Evolutionary conservation across 1,284 basidiomycete genomes (phyloP).

Genomic region (Malassezia equina): DNA sequence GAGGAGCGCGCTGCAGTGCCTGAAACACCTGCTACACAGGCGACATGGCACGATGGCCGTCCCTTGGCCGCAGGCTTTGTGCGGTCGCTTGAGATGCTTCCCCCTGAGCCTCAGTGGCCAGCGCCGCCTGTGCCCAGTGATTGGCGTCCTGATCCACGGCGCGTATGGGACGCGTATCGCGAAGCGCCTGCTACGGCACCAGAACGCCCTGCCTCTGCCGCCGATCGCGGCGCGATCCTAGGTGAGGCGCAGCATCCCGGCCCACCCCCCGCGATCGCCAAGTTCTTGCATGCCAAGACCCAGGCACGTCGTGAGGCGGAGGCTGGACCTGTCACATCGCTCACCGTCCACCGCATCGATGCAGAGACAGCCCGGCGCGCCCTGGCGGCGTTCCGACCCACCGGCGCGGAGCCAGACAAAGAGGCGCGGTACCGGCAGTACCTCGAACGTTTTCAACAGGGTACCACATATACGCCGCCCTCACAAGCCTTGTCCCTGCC

Average conservation of each 20-base stretch:
- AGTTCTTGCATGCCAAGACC: slow-evolving; percentile 83
- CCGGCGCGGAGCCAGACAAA: slow-evolving; percentile 64
- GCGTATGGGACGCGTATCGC: slow-evolving; percentile 56
- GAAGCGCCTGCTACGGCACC: slow-evolving; percentile 49
- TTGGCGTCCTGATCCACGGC: slow-evolving; percentile 73
- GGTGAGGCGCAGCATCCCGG: slow-evolving; percentile 67
- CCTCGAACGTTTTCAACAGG: slow-evolving; percentile 61
- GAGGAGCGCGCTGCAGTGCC: not conserved
- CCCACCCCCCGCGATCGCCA: slow-evolving; percentile 71
- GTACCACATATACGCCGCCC: slow-evolving; percentile 18
- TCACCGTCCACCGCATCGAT: slow-evolving; percentile 58
- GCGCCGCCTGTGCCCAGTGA: slow-evolving; percentile 66
- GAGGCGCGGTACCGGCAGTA: slow-evolving; percentile 77
- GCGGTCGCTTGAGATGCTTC: slow-evolving; percentile 58
- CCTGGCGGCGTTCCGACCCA: slow-evolving; percentile 78
- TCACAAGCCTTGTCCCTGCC: not conserved
- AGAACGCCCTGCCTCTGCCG: slow-evolving; percentile 47
- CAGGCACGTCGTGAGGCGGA: slow-evolving; percentile 68
- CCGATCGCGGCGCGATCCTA: slow-evolving; percentile 65
- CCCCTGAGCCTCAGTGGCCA: slow-evolving; percentile 56
- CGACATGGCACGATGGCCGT: slow-evolving; percentile 63
- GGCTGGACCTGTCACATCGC: slow-evolving; percentile 25
- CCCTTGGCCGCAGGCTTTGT: slow-evolving; percentile 66
- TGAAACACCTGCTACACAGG: not conserved
- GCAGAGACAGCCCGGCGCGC: slow-evolving; percentile 74